Percentiles rank a stretch among this genome's conserved stretches.
Conservation (phyloP, 2,329 filamentous ascomycete genomes). For the Aspergillus nomiae region DNA sequence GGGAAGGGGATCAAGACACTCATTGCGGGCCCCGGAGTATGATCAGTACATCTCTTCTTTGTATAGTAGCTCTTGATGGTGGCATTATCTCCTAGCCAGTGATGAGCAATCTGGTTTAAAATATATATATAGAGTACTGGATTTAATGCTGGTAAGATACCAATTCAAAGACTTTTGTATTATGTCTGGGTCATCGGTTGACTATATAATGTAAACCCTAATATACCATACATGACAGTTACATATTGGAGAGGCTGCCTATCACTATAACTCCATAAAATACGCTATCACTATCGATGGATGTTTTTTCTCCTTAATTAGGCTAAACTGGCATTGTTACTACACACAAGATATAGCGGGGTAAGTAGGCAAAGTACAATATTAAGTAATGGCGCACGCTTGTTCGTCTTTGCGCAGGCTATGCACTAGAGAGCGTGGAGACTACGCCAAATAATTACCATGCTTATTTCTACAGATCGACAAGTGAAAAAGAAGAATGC, state of each 20-base stretch:
- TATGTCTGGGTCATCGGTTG: neutral
- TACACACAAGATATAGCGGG: neutral
- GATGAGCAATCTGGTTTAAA: neutral
- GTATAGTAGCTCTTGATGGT: neutral
- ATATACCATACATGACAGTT: too few species aligned
- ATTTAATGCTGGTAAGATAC: neutral
- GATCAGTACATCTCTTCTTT: neutral
- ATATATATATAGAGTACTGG: neutral
- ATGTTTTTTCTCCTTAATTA: neutral
- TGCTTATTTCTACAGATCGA: neutral
- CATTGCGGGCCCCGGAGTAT: slow-evolving; percentile 3
- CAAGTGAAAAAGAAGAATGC: neutral
- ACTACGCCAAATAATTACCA: too few species aligned
- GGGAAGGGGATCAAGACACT: slow-evolving; percentile 19
- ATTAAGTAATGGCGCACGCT: neutral
- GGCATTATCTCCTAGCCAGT: neutral
- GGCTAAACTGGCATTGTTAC: neutral
- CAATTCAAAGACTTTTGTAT: neutral
- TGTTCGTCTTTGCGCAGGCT: too few species aligned
- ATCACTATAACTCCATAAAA: too few species aligned
- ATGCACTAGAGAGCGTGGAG: too few species aligned
- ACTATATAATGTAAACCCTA: neutral
- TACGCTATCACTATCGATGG: neutral
- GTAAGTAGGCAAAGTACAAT: neutral
- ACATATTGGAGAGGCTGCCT: too few species aligned